These are phyloP conservation scores for Saturnispora halmiae DNA, from an alignment of 805 yeast species.

Conservation along the genomic window DNA sequence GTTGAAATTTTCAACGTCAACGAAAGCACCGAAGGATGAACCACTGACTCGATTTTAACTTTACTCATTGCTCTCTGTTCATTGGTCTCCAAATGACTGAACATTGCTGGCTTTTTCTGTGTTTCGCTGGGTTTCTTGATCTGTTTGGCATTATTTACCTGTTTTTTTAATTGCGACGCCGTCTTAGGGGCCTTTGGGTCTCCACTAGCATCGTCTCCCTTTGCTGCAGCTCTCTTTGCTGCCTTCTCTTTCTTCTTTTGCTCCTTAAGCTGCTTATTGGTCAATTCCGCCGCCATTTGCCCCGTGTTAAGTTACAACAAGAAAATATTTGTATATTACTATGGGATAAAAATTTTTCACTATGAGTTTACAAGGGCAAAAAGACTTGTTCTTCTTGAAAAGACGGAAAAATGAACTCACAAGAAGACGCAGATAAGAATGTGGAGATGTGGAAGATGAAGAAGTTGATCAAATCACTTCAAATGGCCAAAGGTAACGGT, in stretches of 20 bases:
- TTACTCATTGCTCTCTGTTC: constrained; percentile 61
- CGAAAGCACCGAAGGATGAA: constrained; percentile 79
- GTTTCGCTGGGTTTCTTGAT: constrained; percentile 33
- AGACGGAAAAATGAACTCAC: constrained; percentile 28
- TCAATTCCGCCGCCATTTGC: constrained; percentile 8
- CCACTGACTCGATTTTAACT: constrained; percentile 52
- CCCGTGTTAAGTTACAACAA: too few relatives aligned
- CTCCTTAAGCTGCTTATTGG: constrained; percentile 11
- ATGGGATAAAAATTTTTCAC: neutral
- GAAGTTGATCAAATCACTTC: constrained; percentile 81
- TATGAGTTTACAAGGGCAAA: too few relatives aligned
- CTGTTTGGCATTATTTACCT: constrained; percentile 46
- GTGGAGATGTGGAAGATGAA: constrained; percentile 99
- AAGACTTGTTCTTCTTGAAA: too few relatives aligned
- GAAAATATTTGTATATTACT: neutral
- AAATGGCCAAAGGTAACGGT: constrained; percentile 95
- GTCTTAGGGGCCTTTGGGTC: constrained; percentile 29
- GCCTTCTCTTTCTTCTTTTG: constrained; percentile 10
- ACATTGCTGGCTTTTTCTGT: constrained; percentile 52
- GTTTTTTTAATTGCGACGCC: constrained; percentile 44
- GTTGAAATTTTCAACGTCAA: constrained; percentile 74
- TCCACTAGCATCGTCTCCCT: neutral
- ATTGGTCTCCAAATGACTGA: constrained; percentile 72
- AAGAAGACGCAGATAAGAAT: constrained; percentile 91
- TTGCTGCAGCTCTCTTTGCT: constrained; percentile 4